Evolutionary conservation across 2,329 filamentous ascomycete genomes (phyloP).

Genomic region (Claviceps monticola): DNA sequence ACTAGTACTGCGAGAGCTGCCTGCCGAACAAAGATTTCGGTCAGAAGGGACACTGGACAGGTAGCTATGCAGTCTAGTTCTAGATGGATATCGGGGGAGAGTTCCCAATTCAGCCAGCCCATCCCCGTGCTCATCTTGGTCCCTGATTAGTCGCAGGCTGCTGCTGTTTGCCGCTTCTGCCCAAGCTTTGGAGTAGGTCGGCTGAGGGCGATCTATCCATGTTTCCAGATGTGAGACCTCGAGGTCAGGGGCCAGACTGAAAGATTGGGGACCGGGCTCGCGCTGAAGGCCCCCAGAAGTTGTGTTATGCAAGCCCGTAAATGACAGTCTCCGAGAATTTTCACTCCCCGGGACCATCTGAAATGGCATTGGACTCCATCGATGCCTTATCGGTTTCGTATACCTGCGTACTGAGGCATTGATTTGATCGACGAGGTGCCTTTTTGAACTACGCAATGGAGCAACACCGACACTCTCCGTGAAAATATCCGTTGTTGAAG

Average conservation of each 20-base stretch:
- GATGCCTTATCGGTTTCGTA: slow-evolving; percentile 29
- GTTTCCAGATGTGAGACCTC: neutral
- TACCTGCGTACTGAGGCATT: slow-evolving; percentile 31
- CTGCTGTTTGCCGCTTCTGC: slow-evolving; percentile 20
- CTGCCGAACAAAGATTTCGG: slow-evolving; percentile 37
- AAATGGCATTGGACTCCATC: slow-evolving; percentile 51
- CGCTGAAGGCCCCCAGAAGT: slow-evolving; percentile 34
- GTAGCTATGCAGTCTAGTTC: slow-evolving; percentile 37
- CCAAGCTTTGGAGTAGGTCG: slow-evolving; percentile 27
- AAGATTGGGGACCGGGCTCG: slow-evolving; percentile 13
- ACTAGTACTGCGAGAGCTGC: slow-evolving; percentile 34
- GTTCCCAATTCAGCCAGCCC: slow-evolving; percentile 46
- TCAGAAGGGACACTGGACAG: slow-evolving; percentile 36
- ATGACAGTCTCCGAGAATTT: slow-evolving; percentile 32
- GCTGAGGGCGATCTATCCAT: slow-evolving; percentile 32
- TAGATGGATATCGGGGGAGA: slow-evolving; percentile 38
- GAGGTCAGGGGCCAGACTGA: neutral
- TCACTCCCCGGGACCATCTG: slow-evolving; percentile 51
- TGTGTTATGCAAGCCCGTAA: slow-evolving; percentile 31
- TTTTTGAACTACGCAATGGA: slow-evolving; percentile 35
- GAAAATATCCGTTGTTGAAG: slow-evolving; percentile 32
- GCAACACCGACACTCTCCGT: slow-evolving; percentile 47
- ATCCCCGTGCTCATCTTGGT: slow-evolving; percentile 51
- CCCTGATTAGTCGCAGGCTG: slow-evolving; percentile 32
- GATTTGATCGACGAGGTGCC: slow-evolving; percentile 33